Base-by-base conservation (phyloP, 2,329 filamentous ascomycete species). In the Alternaria sp. region DNA sequence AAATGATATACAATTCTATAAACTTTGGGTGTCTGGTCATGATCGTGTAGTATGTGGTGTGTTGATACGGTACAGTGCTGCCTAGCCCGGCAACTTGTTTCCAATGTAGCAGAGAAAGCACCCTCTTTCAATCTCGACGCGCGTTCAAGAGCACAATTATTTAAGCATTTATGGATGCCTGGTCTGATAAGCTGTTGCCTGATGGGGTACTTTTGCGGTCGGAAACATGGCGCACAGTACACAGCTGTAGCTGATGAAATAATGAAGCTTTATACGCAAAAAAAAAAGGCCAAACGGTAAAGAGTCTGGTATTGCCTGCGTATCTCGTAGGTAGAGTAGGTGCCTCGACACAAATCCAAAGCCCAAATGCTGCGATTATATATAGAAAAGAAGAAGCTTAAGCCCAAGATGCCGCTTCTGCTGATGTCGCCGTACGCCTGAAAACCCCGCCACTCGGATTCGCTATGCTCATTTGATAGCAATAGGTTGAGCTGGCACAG, bases 361-460 rank as follows among this genome's bases (percentile, higher is more conserved):
- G 32, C 46, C 46, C 40, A 55, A 34, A 64, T 64, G 62, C 59
- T 32, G 50, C 43, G 49, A 57, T 62, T 43, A 60, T 51, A 57
- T 32, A 52, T 36, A 57, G 52, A 36, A 41, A 55, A 66, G 59
- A 43, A 52, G 41, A 48, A 60, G 57, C 32, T 34, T 43, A 63
- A 58, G 44, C 48, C 53, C 50, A 54, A 51, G 32, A 62, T 50
- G 54, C 46, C 54, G 57, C 54, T 59, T 58, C 59, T 52, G 50
- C 54, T 44, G 28, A 58, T 61, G 54, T 70, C 68, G 68, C 68
- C 68, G 54, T 67, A 70, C 64, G 66, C 68, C 68, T 53, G 45
- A 59, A 54, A 45, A 32, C 30, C 20, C 41, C 45, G 49, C 52
- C 53, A 20, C 56, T 49, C 20, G 50, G 40, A 25, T 38, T 55